Base-by-base conservation (phyloP, 1,284 basidiomycete species). In the Pyrrhoderma noxium region DNA sequence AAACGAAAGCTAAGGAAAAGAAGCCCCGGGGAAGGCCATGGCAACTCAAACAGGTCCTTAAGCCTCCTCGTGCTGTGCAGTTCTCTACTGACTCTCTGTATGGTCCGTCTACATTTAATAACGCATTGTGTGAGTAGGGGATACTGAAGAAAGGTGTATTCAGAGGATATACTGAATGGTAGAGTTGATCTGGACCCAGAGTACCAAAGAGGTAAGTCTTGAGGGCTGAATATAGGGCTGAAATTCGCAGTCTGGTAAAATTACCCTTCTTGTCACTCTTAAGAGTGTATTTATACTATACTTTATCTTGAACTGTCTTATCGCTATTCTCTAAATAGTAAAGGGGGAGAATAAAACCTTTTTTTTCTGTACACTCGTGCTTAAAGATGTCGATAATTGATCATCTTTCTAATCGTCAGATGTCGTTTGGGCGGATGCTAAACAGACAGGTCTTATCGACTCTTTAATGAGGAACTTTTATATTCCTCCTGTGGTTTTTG, bases 391-490 rank as follows among this genome's bases (percentile, higher is more conserved):
- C 46, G 21, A 23, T 31, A 31, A 5, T 5, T 31, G 27, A 31
- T 31, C 11, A 31, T 5, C 16, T 22, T 8, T 13, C 22, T 23
- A 14, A 25, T 44, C 19, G 25, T 41, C 49, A 87, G 85, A 83
- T 52, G 71, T 87, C 19, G 86, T 89, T 1, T 89, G 85, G 85
- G 68, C 81, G 0, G 75, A 78, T 54, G 63, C 62, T 39, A 89
- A 88, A 58, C 85, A 89, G 58, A 73, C 77, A 44, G 73, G 73
- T 34, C 74, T 89, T n/a, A 78, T 89, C 21, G 82, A 88, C 59
- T 88, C 85, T 0, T 69, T 89, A n/a, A 83, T 80, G 56, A 79
- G 77, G 47, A 83, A 87, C 57, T 83, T 76, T 60, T 86, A 80
- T 56, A 76, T 89, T 7, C 85, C 84, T 0, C 82, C 83, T 0